These are phyloP conservation scores for Bruguiera hainesii DNA, from an alignment of 441 rosid species.

Conservation along the genomic window DNA sequence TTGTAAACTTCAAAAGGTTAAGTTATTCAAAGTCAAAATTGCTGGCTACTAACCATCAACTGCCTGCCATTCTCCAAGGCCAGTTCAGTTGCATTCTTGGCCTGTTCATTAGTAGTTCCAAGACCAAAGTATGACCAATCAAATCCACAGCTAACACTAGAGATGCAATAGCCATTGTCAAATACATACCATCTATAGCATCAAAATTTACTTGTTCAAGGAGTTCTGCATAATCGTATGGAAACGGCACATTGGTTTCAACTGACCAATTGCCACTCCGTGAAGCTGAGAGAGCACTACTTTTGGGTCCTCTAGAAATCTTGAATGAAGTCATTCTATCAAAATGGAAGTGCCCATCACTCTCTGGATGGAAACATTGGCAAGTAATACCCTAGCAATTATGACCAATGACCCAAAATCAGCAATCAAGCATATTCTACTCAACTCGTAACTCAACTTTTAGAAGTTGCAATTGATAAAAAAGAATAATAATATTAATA, in stretches of 20 bases:
- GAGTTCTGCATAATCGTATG: conserved; percentile 61
- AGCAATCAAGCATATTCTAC: background rate
- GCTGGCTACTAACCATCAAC: conserved; percentile 53
- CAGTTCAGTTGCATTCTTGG: conserved; percentile 60
- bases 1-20: background rate
- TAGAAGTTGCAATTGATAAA: background rate
- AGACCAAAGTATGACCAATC: conserved; percentile 16
- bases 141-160: conserved; percentile 3
- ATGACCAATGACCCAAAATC: no score
- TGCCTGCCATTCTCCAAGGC: conserved; percentile 62
- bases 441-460: background rate
- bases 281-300: conserved; percentile 30
- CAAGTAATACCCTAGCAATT: background rate
- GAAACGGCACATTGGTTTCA: conserved; percentile 53
- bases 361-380: background rate
- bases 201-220: conserved; percentile 56
- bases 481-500: no score
- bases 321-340: background rate
- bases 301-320: background rate
- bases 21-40: background rate
- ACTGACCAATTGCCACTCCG: conserved; percentile 33
- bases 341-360: background rate
- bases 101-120: conserved; percentile 38
- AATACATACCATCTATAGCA: background rate
- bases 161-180: background rate